These are phyloP conservation scores for Thelonectria olida DNA, from an alignment of 2,329 filamentous ascomycete genomes.

Conservation along the genomic window DNA sequence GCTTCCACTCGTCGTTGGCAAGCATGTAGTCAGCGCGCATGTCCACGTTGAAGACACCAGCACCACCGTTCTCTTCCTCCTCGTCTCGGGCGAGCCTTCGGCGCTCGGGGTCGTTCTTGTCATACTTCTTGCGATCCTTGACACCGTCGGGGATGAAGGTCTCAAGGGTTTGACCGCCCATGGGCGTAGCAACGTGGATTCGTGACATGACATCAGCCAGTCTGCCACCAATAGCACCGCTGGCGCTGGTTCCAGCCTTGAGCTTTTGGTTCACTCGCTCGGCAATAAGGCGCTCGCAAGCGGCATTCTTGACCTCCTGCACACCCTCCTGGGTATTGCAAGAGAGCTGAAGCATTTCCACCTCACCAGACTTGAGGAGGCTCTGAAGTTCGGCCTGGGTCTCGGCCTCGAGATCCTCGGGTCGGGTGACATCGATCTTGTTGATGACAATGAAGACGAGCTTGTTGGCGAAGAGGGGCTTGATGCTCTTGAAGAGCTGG, in stretches of 20 bases:
- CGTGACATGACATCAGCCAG: conserved; percentile 90
- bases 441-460: conserved; percentile 96
- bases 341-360: conserved; percentile 91
- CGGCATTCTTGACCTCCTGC: conserved; percentile 93
- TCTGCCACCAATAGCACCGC: conserved; percentile 80
- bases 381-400: conserved; percentile 80
- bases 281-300: conserved; percentile 91
- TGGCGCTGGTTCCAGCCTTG: conserved; percentile 84
- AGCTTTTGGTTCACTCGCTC: conserved; percentile 96
- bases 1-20: conserved; percentile 91
- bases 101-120: conserved; percentile 88
- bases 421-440: conserved; percentile 93
- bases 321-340: conserved; percentile 96
- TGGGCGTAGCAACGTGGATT: conserved; percentile 96
- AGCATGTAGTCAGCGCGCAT: conserved; percentile 89
- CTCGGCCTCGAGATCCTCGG: conserved; percentile 85
- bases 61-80: conserved; percentile 91
- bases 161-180: conserved; percentile 81
- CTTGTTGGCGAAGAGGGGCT: conserved; percentile 96
- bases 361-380: conserved; percentile 85
- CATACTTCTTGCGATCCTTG: conserved; percentile 85
- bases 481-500: conserved; percentile 94
- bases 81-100: conserved; percentile 83
- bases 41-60: conserved; percentile 95
- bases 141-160: conserved; percentile 88